Evolutionary conservation across 2,329 filamentous ascomycete species (phyloP).

Genomic region (Penicillium hordei): DNA sequence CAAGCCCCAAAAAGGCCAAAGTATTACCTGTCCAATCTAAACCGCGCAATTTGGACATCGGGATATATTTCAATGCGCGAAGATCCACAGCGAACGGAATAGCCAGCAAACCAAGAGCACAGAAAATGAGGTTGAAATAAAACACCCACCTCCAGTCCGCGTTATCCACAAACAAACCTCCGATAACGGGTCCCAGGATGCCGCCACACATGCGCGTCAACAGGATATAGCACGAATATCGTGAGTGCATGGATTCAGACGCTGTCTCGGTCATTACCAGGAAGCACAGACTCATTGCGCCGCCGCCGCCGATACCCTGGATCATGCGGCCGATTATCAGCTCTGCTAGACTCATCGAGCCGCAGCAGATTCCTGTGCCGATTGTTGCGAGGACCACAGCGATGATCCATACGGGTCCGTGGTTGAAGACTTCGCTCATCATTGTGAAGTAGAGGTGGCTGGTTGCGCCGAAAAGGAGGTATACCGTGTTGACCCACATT

Average conservation of each 20-base stretch:
- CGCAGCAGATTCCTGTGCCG: slow-evolving; percentile 48
- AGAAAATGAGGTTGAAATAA: slow-evolving; percentile 37
- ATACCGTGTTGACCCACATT: slow-evolving; percentile 54
- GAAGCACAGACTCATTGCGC: slow-evolving; percentile 44
- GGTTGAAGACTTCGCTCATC: slow-evolving; percentile 45
- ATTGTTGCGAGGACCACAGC: slow-evolving; percentile 49
- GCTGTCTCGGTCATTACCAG: slow-evolving; percentile 47
- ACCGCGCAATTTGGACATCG: slow-evolving; percentile 23
- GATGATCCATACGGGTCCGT: slow-evolving; percentile 45
- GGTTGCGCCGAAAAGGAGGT: slow-evolving; percentile 41
- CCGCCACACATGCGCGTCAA: slow-evolving; percentile 35
- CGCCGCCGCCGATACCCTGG: slow-evolving; percentile 51
- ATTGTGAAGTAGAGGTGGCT: slow-evolving; percentile 33
- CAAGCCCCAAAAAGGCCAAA: slow-evolving; percentile 41
- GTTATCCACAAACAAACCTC: slow-evolving; percentile 29
- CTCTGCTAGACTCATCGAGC: slow-evolving; percentile 37
- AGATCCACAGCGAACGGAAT: slow-evolving; percentile 35
- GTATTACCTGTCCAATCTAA: slow-evolving; percentile 47
- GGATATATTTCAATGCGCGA: slow-evolving; percentile 24
- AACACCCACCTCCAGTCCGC: slow-evolving; percentile 30
- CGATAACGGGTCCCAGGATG: slow-evolving; percentile 29
- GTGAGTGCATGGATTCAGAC: slow-evolving; percentile 32
- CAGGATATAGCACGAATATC: slow-evolving; percentile 35
- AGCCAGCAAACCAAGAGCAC: slow-evolving; percentile 28
- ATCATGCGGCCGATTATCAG: slow-evolving; percentile 47